Base-by-base conservation (phyloP, 2,329 filamentous ascomycete species). In the Fusarium fracticaudum region DNA sequence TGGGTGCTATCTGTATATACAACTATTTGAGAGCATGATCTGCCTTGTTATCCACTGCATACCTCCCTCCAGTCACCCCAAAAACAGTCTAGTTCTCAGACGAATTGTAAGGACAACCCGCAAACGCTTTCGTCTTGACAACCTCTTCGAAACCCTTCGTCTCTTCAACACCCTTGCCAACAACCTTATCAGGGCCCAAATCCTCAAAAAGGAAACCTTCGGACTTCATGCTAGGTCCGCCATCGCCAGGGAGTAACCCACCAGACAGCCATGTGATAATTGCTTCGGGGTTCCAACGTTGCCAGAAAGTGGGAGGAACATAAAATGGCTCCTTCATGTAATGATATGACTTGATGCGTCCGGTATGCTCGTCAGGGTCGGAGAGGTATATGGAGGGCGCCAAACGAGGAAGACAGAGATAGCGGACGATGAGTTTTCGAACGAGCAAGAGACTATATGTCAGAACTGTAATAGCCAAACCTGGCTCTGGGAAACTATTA, bases 261-360 rank as follows among this genome's bases (percentile, higher is more conserved):
- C 87, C 87, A 51, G 80, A 72, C 13, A 83, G 55, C 77, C 86
- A 79, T 26, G 83, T 79, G 8, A 89, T 65, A 85, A 86, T 86
- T 1, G 86, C 90, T 67, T 80, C 80, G 0, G 87, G 91, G 5
- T 89, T 89, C 90, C 88, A 94, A 67, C 89, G 88, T 76, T 87
- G 89, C 89, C 86, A 89, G 45, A 88, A 80, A 0, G 88, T 92
- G 35, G 86, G 86, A 69, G 87, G 85, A 31, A 89, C 85, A 80
- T 93, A 94, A 81, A 89, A 93, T 6, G 92, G 92, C 53, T 90
- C 87, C 17, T 89, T 88, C 33, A 91, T 86, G 81, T 90, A 93
- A 43, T 84, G 74, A 1, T 83, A 75, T 79, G 76, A 79, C 60
- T 86, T 84, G 71, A 90, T 86, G 7, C 88, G 87, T 1, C 88